Evolutionary conservation across 495 filamentous ascomycete species (phyloP).

Genomic region (Aspergillus biplanus): DNA sequence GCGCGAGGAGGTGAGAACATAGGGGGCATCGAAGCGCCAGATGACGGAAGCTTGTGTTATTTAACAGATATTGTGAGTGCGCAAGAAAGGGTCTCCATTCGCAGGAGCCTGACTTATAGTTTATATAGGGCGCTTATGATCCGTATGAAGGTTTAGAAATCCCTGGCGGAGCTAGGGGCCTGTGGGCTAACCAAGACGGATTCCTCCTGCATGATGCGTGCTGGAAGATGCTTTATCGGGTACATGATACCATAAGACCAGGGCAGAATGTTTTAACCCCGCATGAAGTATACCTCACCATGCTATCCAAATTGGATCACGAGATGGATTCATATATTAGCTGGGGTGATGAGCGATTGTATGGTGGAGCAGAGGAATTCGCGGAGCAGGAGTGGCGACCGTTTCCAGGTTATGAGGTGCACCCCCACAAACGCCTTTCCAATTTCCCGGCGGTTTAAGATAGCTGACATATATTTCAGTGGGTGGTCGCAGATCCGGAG

Average conservation of each 20-base stretch:
- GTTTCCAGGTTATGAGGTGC: constrained; percentile 9
- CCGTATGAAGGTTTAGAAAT: not conserved
- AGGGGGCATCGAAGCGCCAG: not conserved
- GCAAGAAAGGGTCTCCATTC: not conserved
- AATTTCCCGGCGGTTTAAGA: not conserved
- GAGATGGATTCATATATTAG: not conserved
- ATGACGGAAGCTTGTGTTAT: not conserved
- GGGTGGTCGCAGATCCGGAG: constrained; percentile 7
- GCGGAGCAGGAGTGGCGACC: constrained; percentile 10
- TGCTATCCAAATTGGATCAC: not conserved
- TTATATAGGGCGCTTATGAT: constrained; percentile 7
- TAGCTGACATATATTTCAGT: not conserved
- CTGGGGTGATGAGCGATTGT: constrained; percentile 9
- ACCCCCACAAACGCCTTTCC: no score
- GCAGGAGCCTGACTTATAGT: not conserved
- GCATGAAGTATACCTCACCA: constrained; percentile 1
- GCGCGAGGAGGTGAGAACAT: not conserved
- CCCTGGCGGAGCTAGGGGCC: not conserved
- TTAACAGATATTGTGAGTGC: not conserved
- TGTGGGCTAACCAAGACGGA: constrained; percentile 8
- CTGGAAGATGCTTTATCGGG: constrained; percentile 5
- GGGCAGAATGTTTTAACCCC: not conserved
- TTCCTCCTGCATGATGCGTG: constrained; percentile 7
- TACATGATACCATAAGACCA: not conserved
- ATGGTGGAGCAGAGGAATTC: constrained; percentile 9